Evolutionary conservation across 192 early-diverging fungal species (phyloP).

Genomic region (Irineochytrium annulatum): DNA sequence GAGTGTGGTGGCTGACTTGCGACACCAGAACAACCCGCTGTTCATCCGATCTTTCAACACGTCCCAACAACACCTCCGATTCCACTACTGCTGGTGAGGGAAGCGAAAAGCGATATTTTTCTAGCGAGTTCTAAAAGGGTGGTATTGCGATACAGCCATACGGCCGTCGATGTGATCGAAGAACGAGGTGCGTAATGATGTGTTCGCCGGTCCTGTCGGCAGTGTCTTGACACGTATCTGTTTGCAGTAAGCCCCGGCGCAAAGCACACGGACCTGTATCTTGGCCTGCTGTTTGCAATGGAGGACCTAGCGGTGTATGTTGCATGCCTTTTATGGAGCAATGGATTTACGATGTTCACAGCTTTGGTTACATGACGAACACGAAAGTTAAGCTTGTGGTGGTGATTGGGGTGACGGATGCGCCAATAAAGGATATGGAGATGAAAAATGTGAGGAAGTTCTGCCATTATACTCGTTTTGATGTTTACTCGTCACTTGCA

Average conservation of each 20-base stretch:
- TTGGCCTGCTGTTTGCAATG: conserved; percentile 83
- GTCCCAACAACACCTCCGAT: conserved; percentile 75
- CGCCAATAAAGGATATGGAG: conserved; percentile 72
- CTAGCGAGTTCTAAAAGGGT: not conserved
- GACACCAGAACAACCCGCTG: conserved; percentile 75
- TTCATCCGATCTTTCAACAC: conserved; percentile 76
- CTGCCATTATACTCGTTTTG: not conserved
- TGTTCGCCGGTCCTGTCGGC: not conserved
- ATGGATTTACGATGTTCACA: conserved; percentile 12
- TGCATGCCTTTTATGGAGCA: not conserved
- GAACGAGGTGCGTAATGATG: conserved; percentile 56
- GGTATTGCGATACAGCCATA: conserved; percentile 46
- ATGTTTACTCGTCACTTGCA: conserved; percentile 16
- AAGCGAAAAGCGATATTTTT: not conserved
- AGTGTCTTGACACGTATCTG: not conserved
- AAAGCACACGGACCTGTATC: conserved; percentile 73
- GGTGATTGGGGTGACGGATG: conserved; percentile 48
- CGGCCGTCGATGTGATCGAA: conserved; percentile 86
- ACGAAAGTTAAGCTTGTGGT: conserved; percentile 69
- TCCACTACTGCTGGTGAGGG: conserved; percentile 67
- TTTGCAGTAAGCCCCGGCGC: conserved; percentile 48
- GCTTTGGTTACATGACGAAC: conserved; percentile 83
- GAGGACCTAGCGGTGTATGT: conserved; percentile 84
- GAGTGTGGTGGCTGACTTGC: not conserved
- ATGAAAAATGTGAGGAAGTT: conserved; percentile 63